Evolutionary conservation across 2,329 filamentous ascomycete species (phyloP).

Genomic region (Elsinoe arachidis): DNA sequence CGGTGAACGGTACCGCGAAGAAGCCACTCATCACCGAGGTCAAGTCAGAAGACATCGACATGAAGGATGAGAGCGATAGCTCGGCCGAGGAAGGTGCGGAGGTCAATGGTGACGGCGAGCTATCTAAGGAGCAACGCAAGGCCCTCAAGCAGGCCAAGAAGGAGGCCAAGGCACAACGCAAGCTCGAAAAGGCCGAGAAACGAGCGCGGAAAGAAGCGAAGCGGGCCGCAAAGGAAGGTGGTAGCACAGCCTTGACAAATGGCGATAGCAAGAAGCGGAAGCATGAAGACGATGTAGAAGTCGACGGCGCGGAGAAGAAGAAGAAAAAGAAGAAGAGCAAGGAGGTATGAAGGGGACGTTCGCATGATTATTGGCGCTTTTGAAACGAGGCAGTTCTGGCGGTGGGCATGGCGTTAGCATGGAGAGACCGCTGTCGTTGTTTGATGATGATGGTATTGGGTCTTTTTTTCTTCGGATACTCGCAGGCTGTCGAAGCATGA

Average conservation of each 20-base stretch:
- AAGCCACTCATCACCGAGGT: conserved; percentile 42
- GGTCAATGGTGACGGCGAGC: conserved; percentile 12
- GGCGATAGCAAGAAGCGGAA: conserved; percentile 13
- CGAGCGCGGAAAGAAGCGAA: conserved; percentile 15
- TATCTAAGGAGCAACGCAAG: conserved; percentile 16
- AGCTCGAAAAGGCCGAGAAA: conserved; percentile 15
- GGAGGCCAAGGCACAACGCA: conserved; percentile 17
- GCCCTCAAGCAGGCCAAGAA: conserved; percentile 18
- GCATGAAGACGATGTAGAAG: conserved; percentile 9
- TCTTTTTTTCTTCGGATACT: background rate
- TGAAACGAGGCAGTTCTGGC: background rate
- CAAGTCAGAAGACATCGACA: conserved; percentile 21
- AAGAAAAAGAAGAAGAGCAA: conserved; percentile 20
- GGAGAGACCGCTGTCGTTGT: background rate
- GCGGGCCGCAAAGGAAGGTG: background rate
- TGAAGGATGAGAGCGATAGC: conserved; percentile 13
- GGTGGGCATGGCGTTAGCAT: conserved; percentile 13
- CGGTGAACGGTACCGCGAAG: conserved; percentile 40
- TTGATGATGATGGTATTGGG: conserved; percentile 10
- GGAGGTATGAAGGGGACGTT: conserved; percentile 9
- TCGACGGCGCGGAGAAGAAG: conserved; percentile 18
- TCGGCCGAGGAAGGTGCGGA: conserved; percentile 14
- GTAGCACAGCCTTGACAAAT: conserved; percentile 6
- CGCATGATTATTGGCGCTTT: background rate
- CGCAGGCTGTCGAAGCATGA: conserved; percentile 8